A percentile compares a stretch with the other conserved stretches of the same genome.
Conservation (phyloP, 2,329 filamentous ascomycete genomes). For the Magnaporthales sp. region DNA sequence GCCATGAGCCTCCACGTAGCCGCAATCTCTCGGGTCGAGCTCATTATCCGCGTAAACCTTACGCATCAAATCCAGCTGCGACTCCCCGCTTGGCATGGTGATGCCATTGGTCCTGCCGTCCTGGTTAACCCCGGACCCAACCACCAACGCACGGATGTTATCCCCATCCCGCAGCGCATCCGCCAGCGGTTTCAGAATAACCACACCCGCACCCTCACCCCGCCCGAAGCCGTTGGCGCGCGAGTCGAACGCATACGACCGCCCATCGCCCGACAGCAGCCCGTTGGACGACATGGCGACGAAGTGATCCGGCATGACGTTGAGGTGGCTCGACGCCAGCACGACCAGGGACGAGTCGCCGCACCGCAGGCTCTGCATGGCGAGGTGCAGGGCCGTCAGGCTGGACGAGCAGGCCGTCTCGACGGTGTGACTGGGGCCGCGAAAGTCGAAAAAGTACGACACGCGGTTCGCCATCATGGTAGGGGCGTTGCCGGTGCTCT, state of each 20-base stretch:
- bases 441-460: slow-evolving; percentile 15
- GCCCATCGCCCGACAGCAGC: slow-evolving; percentile 11
- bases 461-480: slow-evolving; percentile 13
- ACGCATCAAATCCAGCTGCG: slow-evolving; percentile 5
- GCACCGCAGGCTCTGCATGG: slow-evolving; percentile 9
- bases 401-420: slow-evolving; percentile 13
- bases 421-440: slow-evolving; percentile 11
- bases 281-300: slow-evolving; percentile 11
- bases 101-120: slow-evolving; percentile 10
- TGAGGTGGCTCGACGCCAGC: slow-evolving; percentile 8
- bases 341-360: slow-evolving; percentile 8
- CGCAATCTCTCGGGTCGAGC: slow-evolving; percentile 12
- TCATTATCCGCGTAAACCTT: slow-evolving; percentile 6
- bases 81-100: slow-evolving; percentile 7
- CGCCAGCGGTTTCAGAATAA: slow-evolving; percentile 32
- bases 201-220: slow-evolving; percentile 31
- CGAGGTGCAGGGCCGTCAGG: slow-evolving; percentile 11
- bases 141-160: slow-evolving; percentile 9
- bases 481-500: slow-evolving; percentile 16
- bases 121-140: slow-evolving; percentile 8
- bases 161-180: slow-evolving; percentile 15
- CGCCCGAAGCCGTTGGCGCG: slow-evolving; percentile 35
- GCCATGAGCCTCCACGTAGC: slow-evolving; percentile 29
- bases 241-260: slow-evolving; percentile 21
- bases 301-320: slow-evolving; percentile 9